A percentile compares a stretch with the other conserved stretches of the same genome.
These are phyloP conservation scores for Fusarium chlamydosporum DNA, from an alignment of 2,329 filamentous ascomycete species.

Conservation along the genomic window DNA sequence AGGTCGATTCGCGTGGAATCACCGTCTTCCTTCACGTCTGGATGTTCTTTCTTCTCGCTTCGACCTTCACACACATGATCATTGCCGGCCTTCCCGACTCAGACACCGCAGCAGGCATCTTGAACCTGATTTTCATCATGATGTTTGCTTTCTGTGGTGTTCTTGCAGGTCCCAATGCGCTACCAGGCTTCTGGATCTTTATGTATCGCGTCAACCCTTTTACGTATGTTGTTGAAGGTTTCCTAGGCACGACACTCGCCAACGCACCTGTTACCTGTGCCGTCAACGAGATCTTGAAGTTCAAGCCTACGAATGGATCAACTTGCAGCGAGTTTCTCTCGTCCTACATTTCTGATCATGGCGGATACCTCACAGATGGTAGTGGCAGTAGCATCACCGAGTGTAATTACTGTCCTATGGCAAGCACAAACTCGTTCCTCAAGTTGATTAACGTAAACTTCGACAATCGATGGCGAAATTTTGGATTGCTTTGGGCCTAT, in stretches of 20 bases:
- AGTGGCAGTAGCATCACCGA: conserved; percentile 31
- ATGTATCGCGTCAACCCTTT: conserved; percentile 82
- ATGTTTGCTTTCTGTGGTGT: conserved; percentile 75
- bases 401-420: conserved; percentile 62
- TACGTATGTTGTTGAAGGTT: conserved; percentile 78
- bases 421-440: conserved; percentile 54
- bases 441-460: conserved; percentile 60
- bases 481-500: conserved; percentile 68
- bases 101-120: conserved; percentile 74
- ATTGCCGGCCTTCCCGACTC: conserved; percentile 74
- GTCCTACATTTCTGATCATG: conserved; percentile 7
- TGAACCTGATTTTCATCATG: conserved; percentile 73
- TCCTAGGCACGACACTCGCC: conserved; percentile 74
- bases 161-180: conserved; percentile 68
- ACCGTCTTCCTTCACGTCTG: conserved; percentile 74
- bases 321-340: conserved; percentile 14
- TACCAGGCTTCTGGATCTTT: conserved; percentile 82
- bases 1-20: conserved; percentile 65
- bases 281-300: conserved; percentile 10
- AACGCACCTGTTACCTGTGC: conserved; percentile 58
- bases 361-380: background rate
- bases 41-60: conserved; percentile 75
- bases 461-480: conserved; percentile 67
- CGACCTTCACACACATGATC: conserved; percentile 74
- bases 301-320: conserved; percentile 8